Evolutionary conservation across 2,329 filamentous ascomycete species (phyloP).

Genomic region (Purpureocillium lavendulum): DNA sequence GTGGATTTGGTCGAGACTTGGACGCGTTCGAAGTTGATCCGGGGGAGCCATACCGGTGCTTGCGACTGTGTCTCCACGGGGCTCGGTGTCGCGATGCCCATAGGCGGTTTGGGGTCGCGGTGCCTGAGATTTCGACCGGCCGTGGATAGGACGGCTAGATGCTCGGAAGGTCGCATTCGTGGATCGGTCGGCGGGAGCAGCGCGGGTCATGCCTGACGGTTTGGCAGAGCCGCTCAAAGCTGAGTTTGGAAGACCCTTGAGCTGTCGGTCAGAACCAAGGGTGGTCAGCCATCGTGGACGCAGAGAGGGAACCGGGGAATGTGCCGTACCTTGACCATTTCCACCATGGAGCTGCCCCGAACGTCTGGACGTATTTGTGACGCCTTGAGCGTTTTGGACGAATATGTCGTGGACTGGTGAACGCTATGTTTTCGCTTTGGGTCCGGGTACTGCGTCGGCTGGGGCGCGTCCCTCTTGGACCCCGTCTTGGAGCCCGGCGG

Average conservation of each 20-base stretch:
- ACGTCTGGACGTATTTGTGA: too few relatives aligned
- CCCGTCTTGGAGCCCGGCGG: slow-evolving; percentile 23
- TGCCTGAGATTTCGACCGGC: slow-evolving; percentile 30
- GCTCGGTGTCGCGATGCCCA: slow-evolving; percentile 30
- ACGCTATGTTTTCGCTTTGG: slow-evolving; percentile 53
- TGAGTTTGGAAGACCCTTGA: slow-evolving; percentile 1
- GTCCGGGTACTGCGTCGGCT: slow-evolving; percentile 34
- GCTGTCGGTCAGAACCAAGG: too few relatives aligned
- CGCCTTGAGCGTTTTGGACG: slow-evolving; percentile 10
- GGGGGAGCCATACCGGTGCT: slow-evolving; percentile 23
- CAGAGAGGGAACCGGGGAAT: too few relatives aligned
- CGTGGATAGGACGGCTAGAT: slow-evolving; percentile 34
- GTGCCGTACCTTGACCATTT: too few relatives aligned
- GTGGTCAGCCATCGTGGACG: too few relatives aligned
- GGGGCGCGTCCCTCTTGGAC: too few relatives aligned
- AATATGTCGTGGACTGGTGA: slow-evolving; percentile 44
- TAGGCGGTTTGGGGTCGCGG: slow-evolving; percentile 29
- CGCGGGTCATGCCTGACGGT: slow-evolving; percentile 48
- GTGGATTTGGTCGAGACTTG: background rate
- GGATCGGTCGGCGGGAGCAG: slow-evolving; percentile 36
- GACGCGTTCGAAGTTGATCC: slow-evolving; percentile 3
- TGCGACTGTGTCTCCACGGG: slow-evolving; percentile 23
- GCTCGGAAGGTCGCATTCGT: slow-evolving; percentile 39
- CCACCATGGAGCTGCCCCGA: too few relatives aligned
- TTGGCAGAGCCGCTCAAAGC: slow-evolving; percentile 42